Base-by-base conservation (phyloP, 352 stramenopile species). In the Phytophthora citricola region DNA sequence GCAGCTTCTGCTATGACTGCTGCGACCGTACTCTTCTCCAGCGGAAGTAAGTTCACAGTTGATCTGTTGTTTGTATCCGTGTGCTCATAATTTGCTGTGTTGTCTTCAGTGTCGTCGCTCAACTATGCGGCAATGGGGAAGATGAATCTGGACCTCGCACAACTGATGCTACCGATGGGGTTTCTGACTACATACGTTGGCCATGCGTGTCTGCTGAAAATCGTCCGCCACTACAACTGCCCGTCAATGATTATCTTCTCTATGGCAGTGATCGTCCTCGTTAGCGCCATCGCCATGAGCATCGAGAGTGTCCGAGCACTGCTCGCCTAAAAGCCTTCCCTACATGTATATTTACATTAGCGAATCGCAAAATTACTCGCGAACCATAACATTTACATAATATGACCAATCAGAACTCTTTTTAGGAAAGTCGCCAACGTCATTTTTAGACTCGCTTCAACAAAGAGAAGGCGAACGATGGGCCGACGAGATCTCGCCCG, bases 1-100 rank as follows among this genome's bases (percentile, higher is more conserved):
- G 80, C 91, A 77, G 85, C 91, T 7, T 96, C 90, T 2, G 95
- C 94, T 5, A 98, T 97, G 40, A 97, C 91, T 2, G 92, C 95
- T 8, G 76, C 80, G 10, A 91, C 82, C 0, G 82, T 91, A 24
- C 78, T 91, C 15, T 91, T 91, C 56, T 89, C 82, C 17, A 89
- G 78, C 27, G 66, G 78, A 49, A 91, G 82, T 91, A 83, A 57
- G 82, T 43, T 54, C 5, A 17, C 20, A 11, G 4, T 10, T 11
- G 17, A 17, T 12, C 24, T 39, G 34, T 41, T 17, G 7, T 54
- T 12, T 12, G 36, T n/a, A 27, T 24, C 9, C n/a, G 2, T 61
- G 27, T 72, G n/a, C 36, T 68, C 10, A 57, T 38, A 57, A 14
- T 32, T 55, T 47, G 8, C 6, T 5, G 62, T 43, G 63, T 47